phyloP scores from a whole-genome alignment of 2,329 filamentous ascomycete genomes.

The Elsinoe batatas region DNA sequence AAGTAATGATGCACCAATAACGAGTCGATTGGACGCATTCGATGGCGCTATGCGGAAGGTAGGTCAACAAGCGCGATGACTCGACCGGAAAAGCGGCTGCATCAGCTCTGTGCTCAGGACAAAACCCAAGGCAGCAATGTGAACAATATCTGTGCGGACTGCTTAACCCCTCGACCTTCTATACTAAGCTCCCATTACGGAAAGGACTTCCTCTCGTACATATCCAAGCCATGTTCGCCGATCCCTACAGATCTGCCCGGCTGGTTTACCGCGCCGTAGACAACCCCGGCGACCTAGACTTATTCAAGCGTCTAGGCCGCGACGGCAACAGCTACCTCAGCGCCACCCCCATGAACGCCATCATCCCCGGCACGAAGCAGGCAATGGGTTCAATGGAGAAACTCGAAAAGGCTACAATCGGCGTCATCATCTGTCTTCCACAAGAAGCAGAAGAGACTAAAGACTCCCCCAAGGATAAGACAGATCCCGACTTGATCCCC shows the following conservation, averaged over 20 bases:
- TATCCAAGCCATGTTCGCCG: background rate
- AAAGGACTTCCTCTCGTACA: too few species aligned
- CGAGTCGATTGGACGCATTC: too few species aligned
- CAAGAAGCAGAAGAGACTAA: background rate
- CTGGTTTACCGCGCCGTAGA: slow-evolving; percentile 32
- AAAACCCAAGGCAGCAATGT: too few species aligned
- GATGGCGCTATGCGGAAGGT: too few species aligned
- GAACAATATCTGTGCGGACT: too few species aligned
- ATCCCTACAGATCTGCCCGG: slow-evolving; percentile 14
- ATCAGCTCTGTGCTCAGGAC: too few species aligned
- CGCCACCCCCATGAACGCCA: background rate
- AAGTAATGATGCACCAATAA: too few species aligned
- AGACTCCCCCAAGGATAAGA: slow-evolving; percentile 9
- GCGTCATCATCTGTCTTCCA: slow-evolving; percentile 31
- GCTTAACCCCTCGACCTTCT: too few species aligned
- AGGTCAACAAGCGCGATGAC: too few species aligned
- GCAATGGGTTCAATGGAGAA: background rate
- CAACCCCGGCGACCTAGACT: slow-evolving; percentile 22
- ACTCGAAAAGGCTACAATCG: slow-evolving; percentile 18
- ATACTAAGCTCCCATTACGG: too few species aligned
- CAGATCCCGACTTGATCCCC: slow-evolving; percentile 19
- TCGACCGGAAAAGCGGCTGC: too few species aligned
- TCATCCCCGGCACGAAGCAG: background rate
- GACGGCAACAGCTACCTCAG: slow-evolving; percentile 6
- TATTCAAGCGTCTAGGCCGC: slow-evolving; percentile 14